phyloP scores from a whole-genome alignment of 768 basidiomycete species.

The Vararia minispora region DNA sequence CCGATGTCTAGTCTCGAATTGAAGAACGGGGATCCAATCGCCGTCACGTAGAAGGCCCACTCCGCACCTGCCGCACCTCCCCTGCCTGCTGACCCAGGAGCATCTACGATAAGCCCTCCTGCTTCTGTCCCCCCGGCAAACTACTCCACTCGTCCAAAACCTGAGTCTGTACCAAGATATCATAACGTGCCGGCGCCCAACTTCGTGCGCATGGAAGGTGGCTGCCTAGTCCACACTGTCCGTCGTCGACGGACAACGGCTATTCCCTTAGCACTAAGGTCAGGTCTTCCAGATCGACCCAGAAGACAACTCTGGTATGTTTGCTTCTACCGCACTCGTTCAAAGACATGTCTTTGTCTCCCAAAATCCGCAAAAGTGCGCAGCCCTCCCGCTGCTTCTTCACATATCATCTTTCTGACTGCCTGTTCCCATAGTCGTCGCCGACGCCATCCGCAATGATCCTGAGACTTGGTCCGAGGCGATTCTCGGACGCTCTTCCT shows the following conservation, averaged over 20 bases:
- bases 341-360: conserved; percentile 66
- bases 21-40: conserved; percentile 70
- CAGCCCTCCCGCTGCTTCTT: background rate
- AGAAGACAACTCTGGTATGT: conserved; percentile 92
- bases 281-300: conserved; percentile 53
- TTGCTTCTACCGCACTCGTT: conserved; percentile 72
- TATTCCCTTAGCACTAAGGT: background rate
- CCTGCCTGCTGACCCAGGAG: conserved; percentile 15
- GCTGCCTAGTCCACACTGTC: conserved; percentile 65
- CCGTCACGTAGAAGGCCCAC: conserved; percentile 41
- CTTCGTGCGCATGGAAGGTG: conserved; percentile 49
- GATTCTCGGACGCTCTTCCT: conserved; percentile 63
- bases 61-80: conserved; percentile 9
- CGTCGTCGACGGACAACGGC: conserved; percentile 11
- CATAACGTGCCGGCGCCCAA: conserved; percentile 42
- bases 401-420: background rate
- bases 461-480: conserved; percentile 68
- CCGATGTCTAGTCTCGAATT: conserved; percentile 68
- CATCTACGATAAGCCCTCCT: conserved; percentile 15
- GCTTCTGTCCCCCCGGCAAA: conserved; percentile 13
- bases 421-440: conserved; percentile 48
- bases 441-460: conserved; percentile 63
- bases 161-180: conserved; percentile 15
- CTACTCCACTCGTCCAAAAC: conserved; percentile 13
- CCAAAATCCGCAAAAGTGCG: conserved; percentile 61